Conservation (phyloP, 2,329 filamentous ascomycete genomes). For the Epichloe gansuensis region DNA sequence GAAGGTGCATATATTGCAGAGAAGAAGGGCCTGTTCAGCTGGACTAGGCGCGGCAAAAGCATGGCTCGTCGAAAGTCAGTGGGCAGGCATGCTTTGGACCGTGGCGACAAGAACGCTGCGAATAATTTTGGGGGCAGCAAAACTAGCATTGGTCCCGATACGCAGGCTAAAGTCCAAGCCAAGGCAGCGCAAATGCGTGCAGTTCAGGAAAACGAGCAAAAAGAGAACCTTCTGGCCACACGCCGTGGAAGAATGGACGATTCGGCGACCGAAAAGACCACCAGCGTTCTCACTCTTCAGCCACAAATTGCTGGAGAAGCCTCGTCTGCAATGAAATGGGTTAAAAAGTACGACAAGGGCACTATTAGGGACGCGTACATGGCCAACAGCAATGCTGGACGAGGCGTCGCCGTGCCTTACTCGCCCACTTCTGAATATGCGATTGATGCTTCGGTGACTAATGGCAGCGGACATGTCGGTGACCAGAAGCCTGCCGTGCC, state of each 20-base stretch:
- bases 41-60: conserved; percentile 56
- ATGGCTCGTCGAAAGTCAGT: conserved; percentile 58
- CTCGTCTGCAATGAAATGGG: conserved; percentile 93
- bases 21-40: conserved; percentile 91
- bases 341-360: conserved; percentile 86
- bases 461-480: background rate
- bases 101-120: conserved; percentile 30
- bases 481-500: conserved; percentile 25
- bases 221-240: conserved; percentile 26
- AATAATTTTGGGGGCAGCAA: conserved; percentile 49
- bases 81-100: conserved; percentile 45
- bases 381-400: conserved; percentile 58
- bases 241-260: conserved; percentile 46
- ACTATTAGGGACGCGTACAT: conserved; percentile 78
- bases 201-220: conserved; percentile 49
- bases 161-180: conserved; percentile 85
- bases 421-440: conserved; percentile 22
- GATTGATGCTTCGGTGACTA: conserved; percentile 13
- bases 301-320: conserved; percentile 76
- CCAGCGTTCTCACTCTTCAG: conserved; percentile 80
- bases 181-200: conserved; percentile 76
- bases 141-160: conserved; percentile 75
- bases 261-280: conserved; percentile 59
- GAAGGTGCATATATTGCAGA: conserved; percentile 84
- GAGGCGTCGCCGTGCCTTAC: conserved; percentile 34